Conservation (phyloP, 805 yeast species). For the Phaffomyces opuntiae region DNA sequence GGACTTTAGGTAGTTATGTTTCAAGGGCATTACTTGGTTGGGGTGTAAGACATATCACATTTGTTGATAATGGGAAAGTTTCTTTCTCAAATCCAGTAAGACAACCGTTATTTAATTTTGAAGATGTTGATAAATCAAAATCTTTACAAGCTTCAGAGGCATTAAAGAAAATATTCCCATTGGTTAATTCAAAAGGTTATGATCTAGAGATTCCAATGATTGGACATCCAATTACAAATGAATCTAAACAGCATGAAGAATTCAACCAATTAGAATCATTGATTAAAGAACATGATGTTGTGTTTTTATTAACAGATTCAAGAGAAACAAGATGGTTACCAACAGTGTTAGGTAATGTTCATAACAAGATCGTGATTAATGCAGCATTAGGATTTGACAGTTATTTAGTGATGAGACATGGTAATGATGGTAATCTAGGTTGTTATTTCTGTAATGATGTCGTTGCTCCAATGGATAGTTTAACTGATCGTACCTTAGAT, state of each 20-base stretch:
- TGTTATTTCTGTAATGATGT: conserved; percentile 96
- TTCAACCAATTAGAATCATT: conserved; percentile 47
- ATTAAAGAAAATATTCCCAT: conserved; percentile 69
- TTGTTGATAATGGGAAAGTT: conserved; percentile 84
- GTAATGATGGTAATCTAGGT: conserved; percentile 49
- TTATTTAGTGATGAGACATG: conserved; percentile 91
- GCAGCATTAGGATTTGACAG: conserved; percentile 96
- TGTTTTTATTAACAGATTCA: conserved; percentile 85
- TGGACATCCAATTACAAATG: conserved; percentile 76
- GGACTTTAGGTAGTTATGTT: conserved; percentile 92
- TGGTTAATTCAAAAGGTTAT: conserved; percentile 57
- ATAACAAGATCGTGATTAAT: conserved; percentile 71
- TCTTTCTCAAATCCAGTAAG: conserved; percentile 94
- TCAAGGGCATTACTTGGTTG: conserved; percentile 83
- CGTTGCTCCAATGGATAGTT: conserved; percentile 85
- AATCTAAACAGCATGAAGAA: conserved; percentile 39
- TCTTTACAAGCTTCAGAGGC: conserved; percentile 74
- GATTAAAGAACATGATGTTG: conserved; percentile 62
- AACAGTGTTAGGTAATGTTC: conserved; percentile 65
- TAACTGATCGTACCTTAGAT: conserved; percentile 84
- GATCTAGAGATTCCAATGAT: conserved; percentile 87
- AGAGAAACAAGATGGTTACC: conserved; percentile 98
- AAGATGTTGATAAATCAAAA: conserved; percentile 74
- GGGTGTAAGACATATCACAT: conserved; percentile 84
- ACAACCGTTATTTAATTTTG: conserved; percentile 77